Evolutionary conservation across 2,329 filamentous ascomycete species (phyloP), one percentile per base, ranked within the genome.

Genomic region (Coniochaeta pulveracea): DNA sequence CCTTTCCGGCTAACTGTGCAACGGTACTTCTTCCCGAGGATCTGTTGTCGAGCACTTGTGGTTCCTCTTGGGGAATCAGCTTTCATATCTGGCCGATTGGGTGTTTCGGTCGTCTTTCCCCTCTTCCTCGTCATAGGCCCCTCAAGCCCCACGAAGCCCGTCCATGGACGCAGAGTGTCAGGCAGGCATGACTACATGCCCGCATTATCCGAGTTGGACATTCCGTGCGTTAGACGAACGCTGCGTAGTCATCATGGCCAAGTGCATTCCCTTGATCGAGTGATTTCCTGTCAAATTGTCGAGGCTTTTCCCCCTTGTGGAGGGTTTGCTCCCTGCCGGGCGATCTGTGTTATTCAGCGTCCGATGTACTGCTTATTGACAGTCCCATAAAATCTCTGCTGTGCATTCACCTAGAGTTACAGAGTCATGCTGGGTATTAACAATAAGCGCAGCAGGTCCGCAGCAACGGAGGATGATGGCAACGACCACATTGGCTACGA

Each of bases 401-500:
- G 16, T 34, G 23, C 15, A 26, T 23, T 26, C 15, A 22, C 15
- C 35, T 40, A 34, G 27, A 44, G 40, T 43, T 12, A 6, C 17
- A 30, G 48, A 40, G 43, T 38, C 46, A 62, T 66, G 58, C 56
- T 57, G 43, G 56, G 55, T 52, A 57, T 70, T 72, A 64, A 75
- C 66, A 55, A 60, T 48, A 31, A 31, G 28, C 54, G 55, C 47
- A 58, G 52, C 57, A 75, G 71, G 61, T 62, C 69, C 54, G 56
- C 57, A 48, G 57, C 66, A 39, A 58, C 67, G 48, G 79, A 83
- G 45, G 81, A 89, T 51, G 80, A 85, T 55, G 69, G 66, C 49
- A 66, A 67, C 54, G 81, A 88, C 57, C 78, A 85, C 47, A 80
- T 85, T 55, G 84, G 85, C 54, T 83, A 81, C 56, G 81, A 85